Conservation (phyloP, 305 asterid genomes). For the Rubia balearica region DNA sequence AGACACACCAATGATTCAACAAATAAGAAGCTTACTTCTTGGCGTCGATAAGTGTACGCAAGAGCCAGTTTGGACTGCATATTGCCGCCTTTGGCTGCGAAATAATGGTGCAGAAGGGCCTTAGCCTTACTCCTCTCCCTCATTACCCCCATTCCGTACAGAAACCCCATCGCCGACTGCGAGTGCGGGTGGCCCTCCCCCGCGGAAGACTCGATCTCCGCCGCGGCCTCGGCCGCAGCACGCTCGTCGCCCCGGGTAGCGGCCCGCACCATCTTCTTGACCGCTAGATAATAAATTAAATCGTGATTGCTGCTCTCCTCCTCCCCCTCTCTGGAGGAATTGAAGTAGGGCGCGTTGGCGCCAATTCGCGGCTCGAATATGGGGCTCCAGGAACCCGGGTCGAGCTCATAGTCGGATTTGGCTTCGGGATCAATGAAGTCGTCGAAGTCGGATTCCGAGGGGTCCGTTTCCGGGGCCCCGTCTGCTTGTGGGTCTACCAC, state of each 20-base stretch:
- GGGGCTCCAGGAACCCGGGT: conserved; percentile 96
- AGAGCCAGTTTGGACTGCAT: conserved; percentile 80
- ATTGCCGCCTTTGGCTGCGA: conserved; percentile 87
- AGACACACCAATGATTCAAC: neutral
- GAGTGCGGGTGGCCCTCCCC: conserved; percentile 65
- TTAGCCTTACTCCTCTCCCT: conserved; percentile 65
- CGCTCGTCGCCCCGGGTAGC: conserved; percentile 57
- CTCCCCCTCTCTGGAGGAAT: conserved; percentile 12
- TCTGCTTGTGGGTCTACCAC: conserved; percentile 36
- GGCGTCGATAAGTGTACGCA: conserved; percentile 63
- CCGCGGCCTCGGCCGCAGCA: conserved; percentile 65
- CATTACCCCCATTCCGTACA: conserved; percentile 70
- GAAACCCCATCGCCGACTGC: conserved; percentile 70
- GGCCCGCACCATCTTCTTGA: conserved; percentile 64
- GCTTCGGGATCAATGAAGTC: conserved; percentile 38
- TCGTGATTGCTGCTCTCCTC: conserved; percentile 18
- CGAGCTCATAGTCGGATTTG: conserved; percentile 62
- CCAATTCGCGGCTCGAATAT: conserved; percentile 52
- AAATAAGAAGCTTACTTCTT: conserved; percentile 38
- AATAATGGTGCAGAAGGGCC: conserved; percentile 61
- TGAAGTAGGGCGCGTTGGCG: conserved; percentile 13
- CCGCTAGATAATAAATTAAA: conserved; percentile 46
- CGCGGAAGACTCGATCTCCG: conserved; percentile 60
- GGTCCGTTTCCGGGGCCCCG: conserved; percentile 24
- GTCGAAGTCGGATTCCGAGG: conserved; percentile 29